Conservation (phyloP, 2,329 filamentous ascomycete genomes). For the Alternaria brassicicola region DNA sequence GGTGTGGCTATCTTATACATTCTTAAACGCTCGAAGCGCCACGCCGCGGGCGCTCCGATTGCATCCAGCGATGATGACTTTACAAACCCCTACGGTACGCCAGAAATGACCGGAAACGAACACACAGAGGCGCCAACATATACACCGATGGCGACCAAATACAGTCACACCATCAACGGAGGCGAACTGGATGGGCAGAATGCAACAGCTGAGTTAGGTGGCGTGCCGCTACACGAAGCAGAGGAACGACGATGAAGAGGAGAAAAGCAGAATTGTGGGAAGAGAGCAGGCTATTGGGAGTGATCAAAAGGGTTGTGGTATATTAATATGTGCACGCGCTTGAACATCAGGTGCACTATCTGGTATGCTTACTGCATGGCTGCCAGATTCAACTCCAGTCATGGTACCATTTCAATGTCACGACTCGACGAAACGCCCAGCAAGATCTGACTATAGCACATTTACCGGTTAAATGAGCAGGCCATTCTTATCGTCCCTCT, state of each 20-base stretch:
- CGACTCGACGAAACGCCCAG: not conserved
- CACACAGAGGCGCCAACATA: not conserved
- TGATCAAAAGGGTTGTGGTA: not conserved
- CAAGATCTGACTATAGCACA: not conserved
- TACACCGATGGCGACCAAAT: not conserved
- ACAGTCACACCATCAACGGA: not conserved
- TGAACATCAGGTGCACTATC: not conserved
- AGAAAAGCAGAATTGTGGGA: not conserved
- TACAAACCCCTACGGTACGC: not conserved
- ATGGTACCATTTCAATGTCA: not conserved
- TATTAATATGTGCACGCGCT: not conserved
- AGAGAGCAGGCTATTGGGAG: not conserved
- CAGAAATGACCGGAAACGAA: not conserved
- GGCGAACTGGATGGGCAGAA: slow-evolving; percentile 2
- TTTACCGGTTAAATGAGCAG: not conserved
- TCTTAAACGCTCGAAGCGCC: slow-evolving; percentile 5
- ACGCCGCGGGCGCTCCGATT: not conserved
- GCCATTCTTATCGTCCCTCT: not conserved
- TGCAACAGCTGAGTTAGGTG: not conserved
- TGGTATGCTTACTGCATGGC: not conserved
- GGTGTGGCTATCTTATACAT: slow-evolving; percentile 2
- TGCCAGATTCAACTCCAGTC: not conserved
- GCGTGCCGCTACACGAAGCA: not conserved
- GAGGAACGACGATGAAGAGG: not conserved
- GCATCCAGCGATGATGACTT: not conserved